phyloP scores from a whole-genome alignment of 176 grass and related monocot genomes.

The Eragrostis curvula region DNA sequence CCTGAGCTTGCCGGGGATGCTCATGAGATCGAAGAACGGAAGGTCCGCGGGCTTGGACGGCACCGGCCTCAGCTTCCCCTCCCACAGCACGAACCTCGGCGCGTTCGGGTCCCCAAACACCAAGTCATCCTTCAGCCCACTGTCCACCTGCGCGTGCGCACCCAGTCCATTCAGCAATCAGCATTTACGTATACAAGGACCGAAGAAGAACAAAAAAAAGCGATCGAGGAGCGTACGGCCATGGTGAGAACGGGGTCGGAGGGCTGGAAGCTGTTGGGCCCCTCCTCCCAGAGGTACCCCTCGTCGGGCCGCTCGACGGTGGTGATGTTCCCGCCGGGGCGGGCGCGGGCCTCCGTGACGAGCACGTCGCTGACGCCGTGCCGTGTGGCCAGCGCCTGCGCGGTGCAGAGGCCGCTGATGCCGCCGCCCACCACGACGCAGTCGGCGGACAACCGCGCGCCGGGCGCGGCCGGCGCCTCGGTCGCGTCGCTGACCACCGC shows the following conservation, averaged over 20 bases:
- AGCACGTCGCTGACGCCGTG: constrained; percentile 58
- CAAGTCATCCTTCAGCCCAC: constrained; percentile 78
- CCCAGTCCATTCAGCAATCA: constrained; percentile 5
- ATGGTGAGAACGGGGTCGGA: constrained; percentile 83
- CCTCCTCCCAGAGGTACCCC: constrained; percentile 93
- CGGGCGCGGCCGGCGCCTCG: neutral
- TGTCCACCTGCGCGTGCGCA: constrained; percentile 62
- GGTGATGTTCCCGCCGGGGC: constrained; percentile 90
- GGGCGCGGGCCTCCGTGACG: constrained; percentile 77
- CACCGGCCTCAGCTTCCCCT: constrained; percentile 79
- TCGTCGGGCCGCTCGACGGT: constrained; percentile 68
- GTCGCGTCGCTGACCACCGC: constrained; percentile 32
- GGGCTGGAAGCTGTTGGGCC: constrained; percentile 96
- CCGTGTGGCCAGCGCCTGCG: constrained; percentile 73
- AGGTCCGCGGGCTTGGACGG: constrained; percentile 82
- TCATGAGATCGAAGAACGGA: constrained; percentile 90
- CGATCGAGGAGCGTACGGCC: constrained; percentile 49
- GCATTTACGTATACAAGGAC: neutral
- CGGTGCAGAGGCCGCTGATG: constrained; percentile 87
- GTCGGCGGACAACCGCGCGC: constrained; percentile 54
- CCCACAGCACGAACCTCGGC: constrained; percentile 87
- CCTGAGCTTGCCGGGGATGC: constrained; percentile 74
- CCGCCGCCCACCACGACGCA: constrained; percentile 93
- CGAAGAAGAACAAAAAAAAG: neutral
- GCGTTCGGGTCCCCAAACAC: constrained; percentile 95